Percentiles rank a stretch among this genome's conserved stretches.
Evolutionary conservation across 192 early-diverging fungal species (phyloP).

Genomic region (Coemansia nantahalensis): DNA sequence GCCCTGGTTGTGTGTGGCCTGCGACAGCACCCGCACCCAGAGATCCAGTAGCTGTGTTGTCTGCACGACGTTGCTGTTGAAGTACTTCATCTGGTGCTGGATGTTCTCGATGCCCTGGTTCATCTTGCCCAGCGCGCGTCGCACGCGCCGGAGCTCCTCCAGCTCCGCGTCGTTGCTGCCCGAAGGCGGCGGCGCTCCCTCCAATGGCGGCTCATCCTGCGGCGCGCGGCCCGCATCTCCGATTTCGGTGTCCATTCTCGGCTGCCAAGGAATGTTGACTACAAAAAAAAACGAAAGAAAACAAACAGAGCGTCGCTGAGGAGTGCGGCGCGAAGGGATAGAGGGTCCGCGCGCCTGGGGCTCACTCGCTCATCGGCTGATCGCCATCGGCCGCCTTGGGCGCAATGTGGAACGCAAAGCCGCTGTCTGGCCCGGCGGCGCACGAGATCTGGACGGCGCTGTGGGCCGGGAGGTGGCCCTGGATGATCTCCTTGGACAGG

Average conservation of each 20-base stretch:
- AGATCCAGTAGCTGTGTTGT: slow-evolving; percentile 56
- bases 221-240: too few relatives aligned
- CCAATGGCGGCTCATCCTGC: too few relatives aligned
- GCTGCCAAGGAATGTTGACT: too few relatives aligned
- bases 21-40: slow-evolving; percentile 56
- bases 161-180: slow-evolving; percentile 37
- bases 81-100: slow-evolving; percentile 50
- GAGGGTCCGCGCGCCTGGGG: background rate
- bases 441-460: slow-evolving; percentile 53
- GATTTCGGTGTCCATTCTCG: too few relatives aligned
- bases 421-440: slow-evolving; percentile 14
- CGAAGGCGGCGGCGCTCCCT: too few relatives aligned
- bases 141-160: slow-evolving; percentile 43
- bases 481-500: slow-evolving; percentile 68
- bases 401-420: slow-evolving; percentile 44
- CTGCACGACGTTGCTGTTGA: slow-evolving; percentile 56
- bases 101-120: slow-evolving; percentile 50
- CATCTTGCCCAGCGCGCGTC: slow-evolving; percentile 43
- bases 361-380: slow-evolving; percentile 24
- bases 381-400: slow-evolving; percentile 20
- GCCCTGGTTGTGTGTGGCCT: slow-evolving; percentile 54
- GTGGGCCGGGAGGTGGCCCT: slow-evolving; percentile 61
- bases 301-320: slow-evolving; percentile 2
- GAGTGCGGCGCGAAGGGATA: background rate
- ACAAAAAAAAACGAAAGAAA: slow-evolving; percentile 7